These are phyloP conservation scores for Fomitopsis palustris DNA, from an alignment of 1,284 basidiomycete genomes.

Conservation along the genomic window DNA sequence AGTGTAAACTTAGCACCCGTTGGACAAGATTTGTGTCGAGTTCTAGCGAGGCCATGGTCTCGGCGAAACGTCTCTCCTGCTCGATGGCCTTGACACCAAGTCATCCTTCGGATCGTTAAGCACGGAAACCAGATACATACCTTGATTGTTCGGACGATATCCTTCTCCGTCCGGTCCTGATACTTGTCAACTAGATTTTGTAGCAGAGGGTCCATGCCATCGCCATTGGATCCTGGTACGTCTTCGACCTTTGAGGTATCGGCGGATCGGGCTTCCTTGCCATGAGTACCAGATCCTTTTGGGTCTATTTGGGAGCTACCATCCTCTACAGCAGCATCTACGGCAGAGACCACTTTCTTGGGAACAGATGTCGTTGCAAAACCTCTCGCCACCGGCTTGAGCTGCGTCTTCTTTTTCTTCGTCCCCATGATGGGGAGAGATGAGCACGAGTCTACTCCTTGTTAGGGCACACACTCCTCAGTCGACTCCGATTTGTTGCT, in stretches of 20 bases:
- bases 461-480: neutral
- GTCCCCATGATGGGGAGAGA: constrained; percentile 44
- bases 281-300: constrained; percentile 4
- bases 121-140: constrained; percentile 26
- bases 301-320: constrained; percentile 1
- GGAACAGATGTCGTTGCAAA: constrained; percentile 89
- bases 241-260: neutral
- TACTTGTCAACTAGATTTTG: constrained; percentile 76
- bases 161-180: constrained; percentile 89
- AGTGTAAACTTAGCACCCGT: constrained; percentile 52
- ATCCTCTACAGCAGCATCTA: constrained; percentile 17
- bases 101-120: neutral
- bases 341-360: constrained; percentile 60
- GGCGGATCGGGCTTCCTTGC: constrained; percentile 24
- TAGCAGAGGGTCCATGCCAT: constrained; percentile 48
- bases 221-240: neutral
- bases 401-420: constrained; percentile 85
- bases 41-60: constrained; percentile 61
- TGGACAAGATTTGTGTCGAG: constrained; percentile 61
- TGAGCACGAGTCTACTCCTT: neutral
- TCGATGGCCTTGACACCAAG: constrained; percentile 66
- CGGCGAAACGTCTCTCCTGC: constrained; percentile 77
- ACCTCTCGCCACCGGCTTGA: constrained; percentile 73
- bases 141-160: constrained; percentile 69
- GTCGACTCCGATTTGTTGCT: neutral